Base-by-base conservation (phyloP, 352 stramenopile species). In the Globisporangium mamillatum region DNA sequence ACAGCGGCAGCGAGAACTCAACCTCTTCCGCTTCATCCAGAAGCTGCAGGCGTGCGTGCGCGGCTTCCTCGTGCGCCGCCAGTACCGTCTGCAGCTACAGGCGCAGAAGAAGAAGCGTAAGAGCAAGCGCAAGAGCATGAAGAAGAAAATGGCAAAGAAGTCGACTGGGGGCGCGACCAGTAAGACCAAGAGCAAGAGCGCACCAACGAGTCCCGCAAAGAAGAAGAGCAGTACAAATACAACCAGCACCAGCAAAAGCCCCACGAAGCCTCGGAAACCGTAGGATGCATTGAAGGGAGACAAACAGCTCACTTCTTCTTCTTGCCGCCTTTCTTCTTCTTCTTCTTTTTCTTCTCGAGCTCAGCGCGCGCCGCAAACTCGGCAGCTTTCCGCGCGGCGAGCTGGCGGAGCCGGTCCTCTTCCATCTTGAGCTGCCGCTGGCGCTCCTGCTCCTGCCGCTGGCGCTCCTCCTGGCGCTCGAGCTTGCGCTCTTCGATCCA, bases 261-360 rank as follows among this genome's bases (percentile, higher is more conserved):
- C 56, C 27, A 20, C 32, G 32, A 62, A 48, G 56, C 56, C 56
- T 62, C 32, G 56, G n/a, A 62, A 50, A 32, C 1, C 32, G n/a
- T 50, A 32, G 27, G 32, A n/a, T 14, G 1, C 32, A 36, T 38
- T 60, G 27, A 41, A 25, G 24, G 10, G 52, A 32, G n/a, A 16
- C 22, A 58, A 18, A 20, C 22, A 6, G 20, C 55, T 61, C 32
- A 61, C 60, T 89, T 84, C 69, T 87, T 88, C 75, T 93, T 93
- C 72, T 88, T 89, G 41, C 65, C 73, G 8, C 67, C 66, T 25
- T 72, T 74, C 29, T 83, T 84, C 60, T 93, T 93, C 60, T 87
- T 91, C 75, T 91, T 91, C 65, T 92, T 91, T 74, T 91, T 92
- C 75, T 91, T 91, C 50, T 94, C 86, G 64, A 94, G 77, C 70